These are phyloP conservation scores for Leucocoprinus leucothites DNA, from an alignment of 768 basidiomycete genomes.

Conservation along the genomic window DNA sequence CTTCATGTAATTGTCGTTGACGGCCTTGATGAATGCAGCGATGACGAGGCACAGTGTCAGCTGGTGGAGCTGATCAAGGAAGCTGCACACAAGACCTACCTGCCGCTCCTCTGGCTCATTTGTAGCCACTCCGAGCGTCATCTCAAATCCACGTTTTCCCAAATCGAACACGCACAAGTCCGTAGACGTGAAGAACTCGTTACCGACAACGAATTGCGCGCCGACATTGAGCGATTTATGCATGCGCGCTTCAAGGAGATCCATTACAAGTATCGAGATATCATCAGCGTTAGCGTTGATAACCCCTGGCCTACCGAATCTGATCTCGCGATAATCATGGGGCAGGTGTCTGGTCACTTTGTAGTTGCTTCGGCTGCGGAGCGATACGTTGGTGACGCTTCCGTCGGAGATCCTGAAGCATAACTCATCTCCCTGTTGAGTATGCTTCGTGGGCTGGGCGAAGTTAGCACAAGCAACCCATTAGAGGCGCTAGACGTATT, in stretches of 20 bases:
- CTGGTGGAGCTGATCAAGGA: background rate
- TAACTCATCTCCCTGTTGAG: background rate
- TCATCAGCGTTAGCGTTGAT: background rate
- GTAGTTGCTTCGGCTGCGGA: background rate
- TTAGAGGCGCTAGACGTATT: background rate
- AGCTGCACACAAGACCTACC: background rate
- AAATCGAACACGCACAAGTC: background rate
- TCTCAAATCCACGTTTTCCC: background rate
- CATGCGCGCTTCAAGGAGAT: conserved; percentile 1
- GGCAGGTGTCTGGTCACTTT: background rate
- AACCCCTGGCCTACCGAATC: background rate
- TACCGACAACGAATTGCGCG: background rate
- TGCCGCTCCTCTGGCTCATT: conserved; percentile 1
- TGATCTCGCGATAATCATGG: background rate
- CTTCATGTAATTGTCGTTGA: background rate
- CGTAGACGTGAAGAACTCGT: background rate
- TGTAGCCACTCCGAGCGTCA: background rate
- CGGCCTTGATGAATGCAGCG: background rate
- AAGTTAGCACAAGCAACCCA: background rate
- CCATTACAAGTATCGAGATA: background rate
- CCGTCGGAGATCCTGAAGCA: background rate
- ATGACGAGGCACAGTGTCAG: background rate
- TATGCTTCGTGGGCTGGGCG: background rate
- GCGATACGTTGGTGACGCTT: background rate
- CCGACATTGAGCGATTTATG: background rate